These are phyloP conservation scores for Mycena sanguinolenta DNA, from an alignment of 768 basidiomycete species.

Conservation along the genomic window DNA sequence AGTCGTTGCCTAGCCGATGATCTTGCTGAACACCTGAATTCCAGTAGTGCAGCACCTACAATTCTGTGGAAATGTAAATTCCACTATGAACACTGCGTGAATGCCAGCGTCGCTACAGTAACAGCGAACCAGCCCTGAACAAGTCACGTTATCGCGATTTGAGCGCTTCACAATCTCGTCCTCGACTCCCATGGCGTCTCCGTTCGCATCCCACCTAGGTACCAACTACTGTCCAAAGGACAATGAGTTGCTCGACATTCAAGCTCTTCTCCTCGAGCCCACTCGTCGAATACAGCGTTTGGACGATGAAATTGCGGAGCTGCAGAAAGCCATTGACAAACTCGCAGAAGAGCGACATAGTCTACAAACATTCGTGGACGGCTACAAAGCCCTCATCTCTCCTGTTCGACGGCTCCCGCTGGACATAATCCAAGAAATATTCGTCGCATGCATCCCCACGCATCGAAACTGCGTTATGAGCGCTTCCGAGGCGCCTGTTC, in stretches of 20 bases:
- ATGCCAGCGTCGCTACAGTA: no score
- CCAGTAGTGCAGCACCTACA: no score
- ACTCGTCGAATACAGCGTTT: background rate
- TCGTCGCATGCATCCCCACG: constrained; percentile 25
- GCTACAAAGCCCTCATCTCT: constrained; percentile 9
- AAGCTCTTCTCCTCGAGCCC: constrained; percentile 9
- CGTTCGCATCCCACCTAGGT: constrained; percentile 7
- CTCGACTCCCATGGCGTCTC: constrained; percentile 14
- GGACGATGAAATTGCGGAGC: constrained; percentile 10
- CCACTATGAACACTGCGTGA: no score
- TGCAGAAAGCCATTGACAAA: constrained; percentile 13
- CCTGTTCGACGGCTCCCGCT: background rate
- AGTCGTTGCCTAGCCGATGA: no score
- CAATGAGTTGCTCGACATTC: background rate
- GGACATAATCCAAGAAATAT: constrained; percentile 26
- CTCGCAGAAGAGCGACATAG: background rate
- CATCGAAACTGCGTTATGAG: constrained; percentile 29
- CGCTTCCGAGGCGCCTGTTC: constrained; percentile 22
- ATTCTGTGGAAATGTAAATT: no score
- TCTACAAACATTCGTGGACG: background rate
- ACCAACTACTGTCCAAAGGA: constrained; percentile 23
- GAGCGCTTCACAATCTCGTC: no score
- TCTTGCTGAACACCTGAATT: no score
- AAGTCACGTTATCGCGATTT: no score
- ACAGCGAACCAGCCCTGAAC: no score